These are phyloP conservation scores for Nicotiana paniculata DNA, from an alignment of 257 asterid genomes.

Conservation along the genomic window DNA sequence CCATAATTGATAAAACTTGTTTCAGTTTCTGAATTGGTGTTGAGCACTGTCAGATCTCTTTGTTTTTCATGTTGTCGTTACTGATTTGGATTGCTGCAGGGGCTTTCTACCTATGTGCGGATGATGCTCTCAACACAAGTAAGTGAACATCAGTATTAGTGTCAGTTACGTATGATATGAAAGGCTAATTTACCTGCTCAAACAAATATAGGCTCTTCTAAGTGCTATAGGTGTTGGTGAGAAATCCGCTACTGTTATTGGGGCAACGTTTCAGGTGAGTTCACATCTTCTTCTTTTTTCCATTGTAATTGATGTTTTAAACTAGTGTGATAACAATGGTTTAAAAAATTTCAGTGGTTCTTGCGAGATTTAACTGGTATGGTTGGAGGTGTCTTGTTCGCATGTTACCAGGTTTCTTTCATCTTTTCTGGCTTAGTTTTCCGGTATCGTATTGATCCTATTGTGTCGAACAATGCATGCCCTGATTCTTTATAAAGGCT, in stretches of 20 bases:
- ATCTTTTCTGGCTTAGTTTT: neutral
- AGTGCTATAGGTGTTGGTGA: conserved; percentile 99
- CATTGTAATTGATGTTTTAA: neutral
- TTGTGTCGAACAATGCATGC: neutral
- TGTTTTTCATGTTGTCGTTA: neutral
- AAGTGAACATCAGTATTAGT: conserved; percentile 7
- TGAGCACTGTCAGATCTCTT: neutral
- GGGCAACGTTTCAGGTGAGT: conserved; percentile 91
- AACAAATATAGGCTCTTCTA: conserved; percentile 64
- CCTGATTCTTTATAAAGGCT: neutral
- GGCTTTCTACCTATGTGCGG: conserved; percentile 92
- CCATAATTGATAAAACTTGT: neutral
- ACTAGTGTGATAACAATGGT: neutral
- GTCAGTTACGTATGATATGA: conserved; percentile 8
- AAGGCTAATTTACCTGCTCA: neutral
- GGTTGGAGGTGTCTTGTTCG: conserved; percentile 88
- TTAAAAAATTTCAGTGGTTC: conserved; percentile 59
- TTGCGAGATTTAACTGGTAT: conserved; percentile 94
- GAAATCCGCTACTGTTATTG: conserved; percentile 89
- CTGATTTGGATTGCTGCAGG: conserved; percentile 34
- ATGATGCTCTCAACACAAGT: conserved; percentile 97
- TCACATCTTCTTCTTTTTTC: neutral
- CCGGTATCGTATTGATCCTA: neutral
- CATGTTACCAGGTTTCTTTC: conserved; percentile 75
- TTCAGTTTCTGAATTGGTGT: neutral